Percentiles rank a stretch among this genome's conserved stretches.
Evolutionary conservation across 768 basidiomycete genomes (phyloP).

Genomic region (Trametes meyenii): DNA sequence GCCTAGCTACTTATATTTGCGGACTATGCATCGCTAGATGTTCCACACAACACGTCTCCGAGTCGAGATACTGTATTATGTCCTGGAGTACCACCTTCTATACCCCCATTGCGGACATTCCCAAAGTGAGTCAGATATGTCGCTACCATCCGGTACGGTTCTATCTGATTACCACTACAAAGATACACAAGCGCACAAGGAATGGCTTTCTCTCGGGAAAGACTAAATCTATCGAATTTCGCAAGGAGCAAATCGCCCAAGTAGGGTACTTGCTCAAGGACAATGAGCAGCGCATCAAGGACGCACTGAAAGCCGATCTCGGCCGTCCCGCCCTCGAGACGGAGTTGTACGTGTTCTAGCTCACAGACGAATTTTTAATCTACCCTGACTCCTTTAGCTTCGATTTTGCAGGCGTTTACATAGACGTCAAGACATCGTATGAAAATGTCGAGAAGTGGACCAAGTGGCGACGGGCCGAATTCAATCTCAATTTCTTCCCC

Average conservation of each 20-base stretch:
- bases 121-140: no score
- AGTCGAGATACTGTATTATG: no score
- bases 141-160: no score
- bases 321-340: constrained; percentile 64
- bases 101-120: no score
- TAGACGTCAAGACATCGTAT: constrained; percentile 56
- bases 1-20: no score
- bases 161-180: no score
- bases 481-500: constrained; percentile 55
- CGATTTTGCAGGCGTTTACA: constrained; percentile 58
- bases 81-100: no score
- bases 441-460: constrained; percentile 76
- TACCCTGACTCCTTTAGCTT: constrained; percentile 43
- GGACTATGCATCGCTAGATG: no score
- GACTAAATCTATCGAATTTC: constrained; percentile 60
- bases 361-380: not conserved
- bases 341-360: constrained; percentile 43
- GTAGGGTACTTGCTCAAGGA: constrained; percentile 76
- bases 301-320: constrained; percentile 62
- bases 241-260: constrained; percentile 77
- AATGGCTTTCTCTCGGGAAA: constrained; percentile 68
- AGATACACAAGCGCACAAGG: constrained; percentile 60
- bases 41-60: no score
- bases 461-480: constrained; percentile 59
- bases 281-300: constrained; percentile 61